Base-by-base conservation (phyloP, 768 basidiomycete species). In the Pleurotus pulmonarius region DNA sequence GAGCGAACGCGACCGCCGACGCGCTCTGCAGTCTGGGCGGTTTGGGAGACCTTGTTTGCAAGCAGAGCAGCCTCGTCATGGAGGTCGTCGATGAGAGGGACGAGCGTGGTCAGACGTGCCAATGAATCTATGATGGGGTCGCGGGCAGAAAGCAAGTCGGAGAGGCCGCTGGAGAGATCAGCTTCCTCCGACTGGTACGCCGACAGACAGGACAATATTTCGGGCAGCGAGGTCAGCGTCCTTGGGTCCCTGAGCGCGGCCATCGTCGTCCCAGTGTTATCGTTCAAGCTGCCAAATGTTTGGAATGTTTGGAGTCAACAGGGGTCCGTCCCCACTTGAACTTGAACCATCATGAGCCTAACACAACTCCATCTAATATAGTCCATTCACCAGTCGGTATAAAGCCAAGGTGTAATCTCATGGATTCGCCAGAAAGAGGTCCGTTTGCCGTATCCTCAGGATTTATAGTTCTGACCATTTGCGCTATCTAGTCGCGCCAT, bases 1-100 rank as follows among this genome's bases (percentile, higher is more conserved):
- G 83, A 79, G 25, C 89, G 79, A 20, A 99, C 97, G 48, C 88
- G 87, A 29, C 92, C 90, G n/a, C 95, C 93, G 6, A 99, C 90
- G 47, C 95, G 78, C 63, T 94, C 86, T 9, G 89, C 91, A 9
- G 88, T 95, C 60, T 82, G 75, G 1, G 87, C 90, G 1, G 89
- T 93, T n/a, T 71, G 75, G 4, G 81, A 81, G 13, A 93, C 91
- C 56, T 79, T 86, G 3, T 67, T 63, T 12, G 77, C 71, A 13
- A 92, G 76, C 1, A 79, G 60, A 2, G 65, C 69, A 1, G 90
- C 83, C 47, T 92, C 87, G 3, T 66, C 56, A 53, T 79, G 74
- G 24, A 93, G 70, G n/a, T 76, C 75, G 61, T 90, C 83, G 53
- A 95, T 73, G 45, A 75, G 77, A 1, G 88, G 84, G 13, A 76